Conservation (phyloP, 2,329 filamentous ascomycete species). For the Zymoseptoria ardabiliae region DNA sequence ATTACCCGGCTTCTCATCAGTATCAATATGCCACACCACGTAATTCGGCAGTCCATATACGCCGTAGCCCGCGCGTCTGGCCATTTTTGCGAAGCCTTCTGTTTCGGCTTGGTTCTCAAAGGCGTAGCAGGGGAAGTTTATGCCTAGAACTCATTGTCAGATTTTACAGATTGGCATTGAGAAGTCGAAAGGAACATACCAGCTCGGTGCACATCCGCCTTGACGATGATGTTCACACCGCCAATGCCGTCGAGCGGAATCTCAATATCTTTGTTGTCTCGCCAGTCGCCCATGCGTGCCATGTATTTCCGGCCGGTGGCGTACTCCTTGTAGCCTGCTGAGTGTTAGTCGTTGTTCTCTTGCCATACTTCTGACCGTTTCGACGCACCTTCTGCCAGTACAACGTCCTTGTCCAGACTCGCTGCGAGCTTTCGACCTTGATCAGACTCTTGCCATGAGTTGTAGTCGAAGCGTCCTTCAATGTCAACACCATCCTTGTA, state of each 20-base stretch:
- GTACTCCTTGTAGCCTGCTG: conserved; percentile 79
- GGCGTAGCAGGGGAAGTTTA: conserved; percentile 94
- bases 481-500: conserved; percentile 73
- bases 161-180: neutral
- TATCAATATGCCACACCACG: conserved; percentile 97
- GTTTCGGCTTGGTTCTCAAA: conserved; percentile 99
- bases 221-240: conserved; percentile 94
- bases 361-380: neutral
- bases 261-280: conserved; percentile 84
- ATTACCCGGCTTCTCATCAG: conserved; percentile 87
- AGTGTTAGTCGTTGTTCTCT: conserved; percentile 1
- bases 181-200: conserved; percentile 49
- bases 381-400: conserved; percentile 73
- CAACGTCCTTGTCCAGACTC: conserved; percentile 66
- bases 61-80: conserved; percentile 86
- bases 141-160: conserved; percentile 49
- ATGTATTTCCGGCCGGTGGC: conserved; percentile 86
- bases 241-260: conserved; percentile 91
- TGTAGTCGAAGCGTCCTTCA: conserved; percentile 97
- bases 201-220: conserved; percentile 93
- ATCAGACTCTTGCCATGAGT: conserved; percentile 94
- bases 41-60: conserved; percentile 94
- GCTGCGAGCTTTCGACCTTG: conserved; percentile 69
- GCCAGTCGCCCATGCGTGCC: conserved; percentile 86
- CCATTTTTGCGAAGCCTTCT: conserved; percentile 98